Percentiles rank a stretch among this genome's conserved stretches.
Conservation (phyloP, 805 yeast genomes). For the Metschnikowia cubensis region DNA sequence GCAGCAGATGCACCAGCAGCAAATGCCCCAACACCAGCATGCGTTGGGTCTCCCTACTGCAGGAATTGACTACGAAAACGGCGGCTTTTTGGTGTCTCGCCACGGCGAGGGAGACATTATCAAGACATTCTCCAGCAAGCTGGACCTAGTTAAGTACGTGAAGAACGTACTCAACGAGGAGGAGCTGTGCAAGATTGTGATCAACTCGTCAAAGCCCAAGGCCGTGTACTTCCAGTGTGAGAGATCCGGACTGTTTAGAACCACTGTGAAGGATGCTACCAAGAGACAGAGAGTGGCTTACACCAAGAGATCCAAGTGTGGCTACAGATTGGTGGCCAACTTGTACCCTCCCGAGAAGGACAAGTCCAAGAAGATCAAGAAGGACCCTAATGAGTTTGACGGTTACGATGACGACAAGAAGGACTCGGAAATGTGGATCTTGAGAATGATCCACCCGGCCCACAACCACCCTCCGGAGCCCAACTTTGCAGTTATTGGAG, state of each 20-base stretch:
- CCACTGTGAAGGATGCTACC: constrained; percentile 43
- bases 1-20: constrained; percentile 20
- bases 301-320: constrained; percentile 45
- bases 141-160: constrained; percentile 28
- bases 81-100: constrained; percentile 18
- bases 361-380: constrained; percentile 29
- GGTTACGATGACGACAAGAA: constrained; percentile 19
- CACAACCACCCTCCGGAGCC: constrained; percentile 46
- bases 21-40: constrained; percentile 19
- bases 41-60: constrained; percentile 18
- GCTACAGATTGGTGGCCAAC: constrained; percentile 37
- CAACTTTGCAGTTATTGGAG: constrained; percentile 20
- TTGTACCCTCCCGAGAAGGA: constrained; percentile 44
- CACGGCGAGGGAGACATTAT: constrained; percentile 22
- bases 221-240: constrained; percentile 48
- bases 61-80: constrained; percentile 19
- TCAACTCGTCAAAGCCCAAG: constrained; percentile 45
- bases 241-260: constrained; percentile 42
- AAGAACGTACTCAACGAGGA: constrained; percentile 35
- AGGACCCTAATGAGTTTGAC: constrained; percentile 23
- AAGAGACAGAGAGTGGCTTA: constrained; percentile 46
- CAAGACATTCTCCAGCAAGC: constrained; percentile 21
- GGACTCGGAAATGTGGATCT: constrained; percentile 41
- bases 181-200: constrained; percentile 41
- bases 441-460: constrained; percentile 43